Conservation (phyloP, 805 yeast species). For the Candida wancherniae region DNA sequence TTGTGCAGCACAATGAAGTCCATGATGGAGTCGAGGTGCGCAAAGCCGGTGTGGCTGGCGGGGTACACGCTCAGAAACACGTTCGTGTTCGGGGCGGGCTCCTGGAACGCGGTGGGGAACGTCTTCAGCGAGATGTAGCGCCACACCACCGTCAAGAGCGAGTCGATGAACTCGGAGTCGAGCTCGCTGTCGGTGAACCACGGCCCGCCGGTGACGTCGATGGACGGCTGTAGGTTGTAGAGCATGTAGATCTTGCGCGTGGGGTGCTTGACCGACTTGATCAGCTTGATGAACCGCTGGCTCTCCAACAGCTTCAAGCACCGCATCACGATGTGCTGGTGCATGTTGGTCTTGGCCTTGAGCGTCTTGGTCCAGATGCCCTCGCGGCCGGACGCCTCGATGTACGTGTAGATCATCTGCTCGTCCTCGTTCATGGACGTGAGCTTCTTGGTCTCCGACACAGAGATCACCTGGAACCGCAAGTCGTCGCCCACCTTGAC, state of each 20-base stretch:
- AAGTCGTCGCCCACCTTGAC: constrained; percentile 63
- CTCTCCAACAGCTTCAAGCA: constrained; percentile 76
- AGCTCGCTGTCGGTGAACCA: constrained; percentile 97
- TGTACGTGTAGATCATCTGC: constrained; percentile 83
- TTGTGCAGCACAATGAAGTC: constrained; percentile 67
- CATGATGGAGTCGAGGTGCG: constrained; percentile 68
- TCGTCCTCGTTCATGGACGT: constrained; percentile 81
- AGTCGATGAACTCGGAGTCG: constrained; percentile 89
- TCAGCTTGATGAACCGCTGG: constrained; percentile 79
- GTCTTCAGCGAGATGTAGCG: constrained; percentile 72
- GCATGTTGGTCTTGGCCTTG: constrained; percentile 81
- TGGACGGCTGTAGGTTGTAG: constrained; percentile 86
- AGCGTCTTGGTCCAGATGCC: constrained; percentile 95
- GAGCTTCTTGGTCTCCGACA: constrained; percentile 71
- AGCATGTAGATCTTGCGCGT: constrained; percentile 96
- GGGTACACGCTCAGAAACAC: constrained; percentile 48
- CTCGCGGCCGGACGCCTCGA: constrained; percentile 89
- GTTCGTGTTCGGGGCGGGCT: constrained; percentile 29
- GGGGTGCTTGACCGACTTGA: constrained; percentile 87
- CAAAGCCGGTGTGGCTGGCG: constrained; percentile 57
- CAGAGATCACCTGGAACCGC: constrained; percentile 69
- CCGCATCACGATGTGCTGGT: constrained; percentile 83
- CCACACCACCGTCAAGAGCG: constrained; percentile 82
- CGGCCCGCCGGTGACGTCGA: constrained; percentile 97
- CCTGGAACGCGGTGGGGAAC: constrained; percentile 66